These are phyloP conservation scores for Hansenula sp. DNA, from an alignment of 1,139 yeast species.

Conservation along the genomic window DNA sequence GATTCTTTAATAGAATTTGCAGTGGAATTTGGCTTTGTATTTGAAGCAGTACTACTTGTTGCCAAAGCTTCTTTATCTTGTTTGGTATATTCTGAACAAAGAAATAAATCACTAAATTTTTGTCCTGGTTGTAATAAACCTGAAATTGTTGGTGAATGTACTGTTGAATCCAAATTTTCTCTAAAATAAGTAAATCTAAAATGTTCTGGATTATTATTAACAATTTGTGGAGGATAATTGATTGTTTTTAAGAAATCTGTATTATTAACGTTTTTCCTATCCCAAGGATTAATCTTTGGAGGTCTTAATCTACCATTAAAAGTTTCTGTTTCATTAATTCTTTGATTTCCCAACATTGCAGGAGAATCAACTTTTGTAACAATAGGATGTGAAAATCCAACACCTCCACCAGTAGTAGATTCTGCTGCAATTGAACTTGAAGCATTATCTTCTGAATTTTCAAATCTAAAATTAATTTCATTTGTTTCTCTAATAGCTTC, in stretches of 20 bases:
- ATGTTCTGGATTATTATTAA: conserved; percentile 40
- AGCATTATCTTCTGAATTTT: conserved; percentile 27
- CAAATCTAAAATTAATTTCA: conserved; percentile 31
- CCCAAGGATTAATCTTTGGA: conserved; percentile 75
- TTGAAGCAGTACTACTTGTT: background rate
- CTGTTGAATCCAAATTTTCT: conserved; percentile 82
- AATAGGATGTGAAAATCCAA: conserved; percentile 35
- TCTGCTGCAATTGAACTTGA: conserved; percentile 5
- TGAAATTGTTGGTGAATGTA: conserved; percentile 85
- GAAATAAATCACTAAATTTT: conserved; percentile 45
- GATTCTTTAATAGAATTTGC: conserved; percentile 8
- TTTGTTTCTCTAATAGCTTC: conserved; percentile 40
- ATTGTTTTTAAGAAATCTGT: conserved; percentile 19
- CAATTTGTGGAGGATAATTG: conserved; percentile 35
- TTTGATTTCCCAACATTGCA: conserved; percentile 33
- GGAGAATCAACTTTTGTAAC: conserved; percentile 38
- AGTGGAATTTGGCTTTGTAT: background rate
- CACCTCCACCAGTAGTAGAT: conserved; percentile 14
- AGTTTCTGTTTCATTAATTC: conserved; percentile 63
- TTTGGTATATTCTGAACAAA: conserved; percentile 30
- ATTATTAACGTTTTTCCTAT: conserved; percentile 30
- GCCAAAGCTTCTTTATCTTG: background rate
- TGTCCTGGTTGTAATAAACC: conserved; percentile 65
- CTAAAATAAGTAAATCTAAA: conserved; percentile 86
- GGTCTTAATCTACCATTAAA: conserved; percentile 66